These are phyloP conservation scores for Globisporangium canariense DNA, from an alignment of 352 stramenopile genomes.

Conservation along the genomic window DNA sequence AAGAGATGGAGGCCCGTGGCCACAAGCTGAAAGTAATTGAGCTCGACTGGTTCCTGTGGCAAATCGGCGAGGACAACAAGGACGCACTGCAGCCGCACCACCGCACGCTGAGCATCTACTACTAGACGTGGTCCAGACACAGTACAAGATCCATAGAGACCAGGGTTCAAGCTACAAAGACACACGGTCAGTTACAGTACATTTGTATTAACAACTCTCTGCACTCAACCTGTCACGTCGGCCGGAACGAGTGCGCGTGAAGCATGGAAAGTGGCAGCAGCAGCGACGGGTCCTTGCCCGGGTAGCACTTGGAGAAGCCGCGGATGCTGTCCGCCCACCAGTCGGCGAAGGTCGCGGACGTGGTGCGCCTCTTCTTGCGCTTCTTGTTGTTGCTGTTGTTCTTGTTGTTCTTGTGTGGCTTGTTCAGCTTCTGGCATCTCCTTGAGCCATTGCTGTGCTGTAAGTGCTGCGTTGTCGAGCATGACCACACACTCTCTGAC, in stretches of 20 bases:
- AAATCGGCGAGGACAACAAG: conserved; percentile 79
- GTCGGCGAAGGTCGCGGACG: neutral
- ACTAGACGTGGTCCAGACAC: conserved; percentile 28
- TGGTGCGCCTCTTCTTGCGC: neutral
- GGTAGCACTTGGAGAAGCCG: neutral
- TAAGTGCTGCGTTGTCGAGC: neutral
- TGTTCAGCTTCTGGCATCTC: conserved; percentile 8
- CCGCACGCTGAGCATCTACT: conserved; percentile 83
- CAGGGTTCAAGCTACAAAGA: neutral
- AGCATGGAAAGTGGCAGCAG: conserved; percentile 1
- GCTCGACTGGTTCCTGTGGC: conserved; percentile 88
- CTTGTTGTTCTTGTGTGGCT: neutral
- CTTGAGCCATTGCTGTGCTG: neutral
- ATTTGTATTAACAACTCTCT: neutral
- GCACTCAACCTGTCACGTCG: neutral
- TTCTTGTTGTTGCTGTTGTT: neutral
- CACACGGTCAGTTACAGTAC: neutral
- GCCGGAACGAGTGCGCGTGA: conserved; percentile 1
- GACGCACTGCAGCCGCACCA: conserved; percentile 77
- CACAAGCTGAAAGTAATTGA: conserved; percentile 66
- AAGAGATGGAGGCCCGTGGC: conserved; percentile 27
- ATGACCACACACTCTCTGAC: conserved; percentile 1
- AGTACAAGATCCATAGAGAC: neutral
- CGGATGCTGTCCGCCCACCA: neutral
- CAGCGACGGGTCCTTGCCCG: neutral